Base-by-base conservation (phyloP, 495 filamentous ascomycete genomes). In the Penicillium turbatum region DNA sequence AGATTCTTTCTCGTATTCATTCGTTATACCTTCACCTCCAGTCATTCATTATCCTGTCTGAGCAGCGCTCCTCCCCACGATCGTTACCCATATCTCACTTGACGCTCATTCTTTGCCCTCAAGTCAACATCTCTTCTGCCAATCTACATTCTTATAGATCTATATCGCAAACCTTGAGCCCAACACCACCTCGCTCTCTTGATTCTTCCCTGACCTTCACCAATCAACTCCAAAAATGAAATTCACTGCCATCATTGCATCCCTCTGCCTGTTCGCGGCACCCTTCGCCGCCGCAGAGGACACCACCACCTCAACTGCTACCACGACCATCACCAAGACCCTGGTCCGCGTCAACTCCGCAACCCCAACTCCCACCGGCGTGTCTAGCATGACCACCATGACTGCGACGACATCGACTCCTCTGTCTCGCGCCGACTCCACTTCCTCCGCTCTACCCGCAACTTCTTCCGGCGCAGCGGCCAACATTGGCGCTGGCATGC, bases 251-350 rank as follows among this genome's bases (percentile, higher is more conserved):
- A 56, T 75, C 31, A 26, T 64, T 48, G 66, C 68, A 13, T 68
- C 70, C 44, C 42, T 73, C 64, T 73, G 65, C 62, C 46, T 75
- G 49, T 67, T 61, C 8, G 67, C 61, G 26, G 55, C 67, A 54
- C 66, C 63, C 46, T 40, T 69, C 26, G 64, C 63, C 40, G 61
- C 55, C 30, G 64, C 63, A 38, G 63, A 60, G 19, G 54, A 53
- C 16, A 63, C 56, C 45, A 57, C 45, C 45, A 72, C 68, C 48
- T 70, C 68, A 10, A 61, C 58, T 30, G 36, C 56, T 6, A 72
- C 68, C 7, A 61, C 59, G 26, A 71, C 66, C 42, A 59, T 72
- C 50, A 72, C 70, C 47, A 66, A 62, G 48, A 72, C 70, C 31
- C 48, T 72, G 39, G 41, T 69, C 34, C 59, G 64, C 8, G 68